Evolutionary conservation across 495 filamentous ascomycete genomes (phyloP).

Genomic region (Lentithecium fluviatile): DNA sequence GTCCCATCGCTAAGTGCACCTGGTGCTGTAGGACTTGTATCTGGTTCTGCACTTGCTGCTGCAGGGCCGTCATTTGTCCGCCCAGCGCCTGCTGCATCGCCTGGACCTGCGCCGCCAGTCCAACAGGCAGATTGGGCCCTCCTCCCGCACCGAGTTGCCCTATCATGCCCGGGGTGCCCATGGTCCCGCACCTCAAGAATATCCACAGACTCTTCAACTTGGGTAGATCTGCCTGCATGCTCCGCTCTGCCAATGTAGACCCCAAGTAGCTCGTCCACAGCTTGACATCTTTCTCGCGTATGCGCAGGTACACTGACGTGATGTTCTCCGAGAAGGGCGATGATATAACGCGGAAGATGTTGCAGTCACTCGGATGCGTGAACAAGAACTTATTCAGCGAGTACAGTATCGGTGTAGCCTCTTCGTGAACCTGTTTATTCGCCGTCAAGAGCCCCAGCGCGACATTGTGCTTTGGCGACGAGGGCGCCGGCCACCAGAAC

Average conservation of each 20-base stretch:
- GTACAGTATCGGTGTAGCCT: constrained; percentile 44
- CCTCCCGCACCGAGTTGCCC: constrained; percentile 4
- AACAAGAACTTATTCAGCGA: constrained; percentile 42
- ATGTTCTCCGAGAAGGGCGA: constrained; percentile 29
- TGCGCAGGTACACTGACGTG: constrained; percentile 37
- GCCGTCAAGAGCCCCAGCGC: constrained; percentile 41
- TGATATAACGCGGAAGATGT: constrained; percentile 43
- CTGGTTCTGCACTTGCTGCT: constrained; percentile 13
- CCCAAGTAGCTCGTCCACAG: constrained; percentile 45
- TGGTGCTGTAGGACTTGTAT: constrained; percentile 1
- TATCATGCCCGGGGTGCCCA: constrained; percentile 12
- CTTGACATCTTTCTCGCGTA: constrained; percentile 38
- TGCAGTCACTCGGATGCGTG: constrained; percentile 42
- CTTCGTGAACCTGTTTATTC: constrained; percentile 42
- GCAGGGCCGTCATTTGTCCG: constrained; percentile 10
- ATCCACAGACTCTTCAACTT: constrained; percentile 39
- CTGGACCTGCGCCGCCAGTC: constrained; percentile 5
- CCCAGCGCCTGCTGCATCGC: constrained; percentile 14
- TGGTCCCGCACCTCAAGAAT: constrained; percentile 29
- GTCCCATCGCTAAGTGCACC: not conserved
- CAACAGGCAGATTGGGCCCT: not conserved
- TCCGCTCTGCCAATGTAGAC: constrained; percentile 28
- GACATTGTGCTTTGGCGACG: constrained; percentile 10
- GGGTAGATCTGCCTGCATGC: constrained; percentile 40
- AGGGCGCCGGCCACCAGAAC: constrained; percentile 34